Base-by-base conservation (phyloP, 257 asterid species). In the Ballota nigra region DNA sequence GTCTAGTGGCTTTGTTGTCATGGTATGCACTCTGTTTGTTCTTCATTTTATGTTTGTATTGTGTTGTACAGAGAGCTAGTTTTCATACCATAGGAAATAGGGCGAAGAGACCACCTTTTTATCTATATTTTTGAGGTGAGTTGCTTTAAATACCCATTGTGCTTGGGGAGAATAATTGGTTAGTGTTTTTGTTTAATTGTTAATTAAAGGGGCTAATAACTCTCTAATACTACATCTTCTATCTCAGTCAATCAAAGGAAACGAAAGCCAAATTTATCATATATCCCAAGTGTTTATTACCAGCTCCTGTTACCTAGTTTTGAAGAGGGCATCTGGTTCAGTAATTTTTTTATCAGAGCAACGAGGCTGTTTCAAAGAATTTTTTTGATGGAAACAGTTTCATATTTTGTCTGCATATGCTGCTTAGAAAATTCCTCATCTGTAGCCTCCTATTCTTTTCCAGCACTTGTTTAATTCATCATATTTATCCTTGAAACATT, bases 1-100 rank as follows among this genome's bases (percentile, higher is more conserved):
- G 98, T 86, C 83, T 92, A 78, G 96, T 92, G 64, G 92, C 96
- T 59, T 74, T 92, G 31, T 81, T 92, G 63, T 87, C 97, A 68
- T 90, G 97, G 97, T 93, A 90, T 63, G 88, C 77, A 8, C 23
- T 29, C 19, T 24, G 12, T 33, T n/a, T 6, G 33, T 13, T 66
- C 29, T 49, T 66, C 13, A 36, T 38, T 6, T 33, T 38, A 56
- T 56, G 57, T 57, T 23, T 56, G 41, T 20, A 28, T 45, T 47
- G 8, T n/a, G 22, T 4, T 47, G 22, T 47, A 47, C 23, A 16
- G 55, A 47, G 2, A 47, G 4, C 55, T 47, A 47, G 55, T 47
- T n/a, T 47, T 47, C 10, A n/a, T 5, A 45, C 53, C 53, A 4
- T 45, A 45, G 3, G n/a, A 45, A 45, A n/a, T 45, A 15, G 20